These are phyloP conservation scores for Colletotrichum filicis DNA, from an alignment of 2,329 filamentous ascomycete species.

Conservation along the genomic window DNA sequence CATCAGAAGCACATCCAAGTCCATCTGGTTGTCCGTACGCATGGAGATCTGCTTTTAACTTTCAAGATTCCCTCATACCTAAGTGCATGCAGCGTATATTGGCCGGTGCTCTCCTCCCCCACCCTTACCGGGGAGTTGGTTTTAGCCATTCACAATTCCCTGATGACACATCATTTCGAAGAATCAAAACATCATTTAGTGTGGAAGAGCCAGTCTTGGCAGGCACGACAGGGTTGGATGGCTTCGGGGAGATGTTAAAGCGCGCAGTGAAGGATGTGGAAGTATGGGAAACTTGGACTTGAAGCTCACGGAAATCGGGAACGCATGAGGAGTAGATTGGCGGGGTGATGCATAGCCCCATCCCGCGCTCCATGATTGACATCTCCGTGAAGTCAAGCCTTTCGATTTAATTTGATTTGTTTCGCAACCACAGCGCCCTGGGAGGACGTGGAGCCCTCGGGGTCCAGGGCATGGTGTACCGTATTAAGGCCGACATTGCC, in stretches of 20 bases:
- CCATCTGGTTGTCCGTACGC: background rate
- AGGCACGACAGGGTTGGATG: no score
- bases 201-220: no score
- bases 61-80: background rate
- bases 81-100: background rate
- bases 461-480: background rate
- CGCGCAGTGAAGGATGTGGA: no score
- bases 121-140: no score
- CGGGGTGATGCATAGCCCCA: background rate
- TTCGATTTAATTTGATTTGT: background rate
- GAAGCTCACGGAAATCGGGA: background rate
- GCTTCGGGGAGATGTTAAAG: no score
- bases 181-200: background rate
- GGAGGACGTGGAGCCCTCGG: background rate
- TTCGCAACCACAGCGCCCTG: background rate
- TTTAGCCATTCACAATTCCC: background rate
- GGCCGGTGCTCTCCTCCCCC: background rate
- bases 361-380: background rate
- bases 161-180: background rate
- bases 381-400: conserved; percentile 9
- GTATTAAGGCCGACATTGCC: background rate
- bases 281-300: background rate
- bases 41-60: background rate
- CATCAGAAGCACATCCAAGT: background rate
- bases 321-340: background rate